Evolutionary conservation across 345 rosid genomes (phyloP).

Genomic region (Raphanus raphanistrum): DNA sequence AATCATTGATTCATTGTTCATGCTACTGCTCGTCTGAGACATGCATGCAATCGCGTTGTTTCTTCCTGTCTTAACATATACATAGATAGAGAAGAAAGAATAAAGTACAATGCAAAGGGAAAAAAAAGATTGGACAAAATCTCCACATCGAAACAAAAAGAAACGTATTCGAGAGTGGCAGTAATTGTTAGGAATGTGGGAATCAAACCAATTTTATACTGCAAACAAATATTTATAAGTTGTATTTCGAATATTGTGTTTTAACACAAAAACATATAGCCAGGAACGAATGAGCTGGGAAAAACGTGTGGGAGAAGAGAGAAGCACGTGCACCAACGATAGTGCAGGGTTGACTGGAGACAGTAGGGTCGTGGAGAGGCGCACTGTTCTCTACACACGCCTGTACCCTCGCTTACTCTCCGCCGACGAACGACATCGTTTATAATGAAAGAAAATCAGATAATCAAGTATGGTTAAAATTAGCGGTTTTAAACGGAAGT

Average conservation of each 20-base stretch:
- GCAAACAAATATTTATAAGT: not conserved
- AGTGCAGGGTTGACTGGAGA: slow-evolving; percentile 41
- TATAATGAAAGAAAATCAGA: not conserved
- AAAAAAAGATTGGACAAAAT: slow-evolving; percentile 13
- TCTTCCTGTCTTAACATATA: slow-evolving; percentile 1
- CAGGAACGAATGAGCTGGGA: slow-evolving; percentile 35
- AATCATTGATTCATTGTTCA: not conserved
- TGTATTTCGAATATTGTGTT: slow-evolving; percentile 1
- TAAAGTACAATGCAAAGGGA: slow-evolving; percentile 5
- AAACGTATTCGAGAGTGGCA: slow-evolving; percentile 29
- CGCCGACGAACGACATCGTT: not conserved
- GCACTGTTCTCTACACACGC: slow-evolving; percentile 26
- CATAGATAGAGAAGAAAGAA: not conserved
- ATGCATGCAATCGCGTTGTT: slow-evolving; percentile 31
- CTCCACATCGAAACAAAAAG: slow-evolving; percentile 24
- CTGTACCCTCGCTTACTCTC: slow-evolving; percentile 23
- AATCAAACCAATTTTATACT: slow-evolving; percentile 26
- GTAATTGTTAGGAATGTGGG: slow-evolving; percentile 36
- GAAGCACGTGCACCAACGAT: slow-evolving; percentile 41
- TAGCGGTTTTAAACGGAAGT: not conserved
- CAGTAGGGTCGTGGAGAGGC: slow-evolving; percentile 22
- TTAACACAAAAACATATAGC: not conserved
- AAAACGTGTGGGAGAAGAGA: slow-evolving; percentile 29
- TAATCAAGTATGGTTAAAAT: not conserved
- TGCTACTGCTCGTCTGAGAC: not conserved